Conservation (phyloP, 768 basidiomycete genomes). For the Boletus reticuloceps region DNA sequence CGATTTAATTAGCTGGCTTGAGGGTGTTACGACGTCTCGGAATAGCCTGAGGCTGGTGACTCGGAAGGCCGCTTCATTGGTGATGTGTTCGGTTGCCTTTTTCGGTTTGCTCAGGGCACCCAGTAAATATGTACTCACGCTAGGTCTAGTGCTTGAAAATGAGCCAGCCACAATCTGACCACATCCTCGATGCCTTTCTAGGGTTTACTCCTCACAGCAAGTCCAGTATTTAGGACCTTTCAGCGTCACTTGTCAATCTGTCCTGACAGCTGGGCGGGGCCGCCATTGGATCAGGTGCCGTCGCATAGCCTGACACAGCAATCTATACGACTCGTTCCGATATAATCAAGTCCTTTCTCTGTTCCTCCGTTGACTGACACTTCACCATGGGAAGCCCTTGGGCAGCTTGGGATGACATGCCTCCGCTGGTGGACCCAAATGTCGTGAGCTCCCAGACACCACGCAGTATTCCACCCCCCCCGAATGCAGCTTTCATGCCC, state of each 20-base stretch:
- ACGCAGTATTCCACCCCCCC: conserved; percentile 25
- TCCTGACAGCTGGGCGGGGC: neutral
- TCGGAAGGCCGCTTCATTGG: conserved; percentile 7
- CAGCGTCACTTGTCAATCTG: neutral
- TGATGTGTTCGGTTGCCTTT: conserved; percentile 3
- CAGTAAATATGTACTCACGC: neutral
- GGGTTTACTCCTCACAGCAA: neutral
- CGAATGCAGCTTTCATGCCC: conserved; percentile 14
- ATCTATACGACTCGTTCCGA: conserved; percentile 18
- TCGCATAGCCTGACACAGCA: conserved; percentile 19
- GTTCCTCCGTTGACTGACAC: neutral
- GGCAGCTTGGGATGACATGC: conserved; percentile 24
- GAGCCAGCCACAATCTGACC: neutral
- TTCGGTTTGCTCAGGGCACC: conserved; percentile 2
- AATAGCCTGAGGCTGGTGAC: too few relatives aligned
- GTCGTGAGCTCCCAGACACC: neutral
- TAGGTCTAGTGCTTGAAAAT: neutral
- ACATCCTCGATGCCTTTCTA: neutral
- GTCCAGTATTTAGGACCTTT: neutral
- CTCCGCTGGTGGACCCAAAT: conserved; percentile 22
- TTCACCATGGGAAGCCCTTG: conserved; percentile 16
- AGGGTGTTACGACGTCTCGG: too few relatives aligned
- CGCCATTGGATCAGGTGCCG: neutral
- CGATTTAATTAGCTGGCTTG: neutral
- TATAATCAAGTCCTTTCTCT: conserved; percentile 1